phyloP scores from a whole-genome alignment of 73 alveolate species.

The Loxodes magnus region DNA sequence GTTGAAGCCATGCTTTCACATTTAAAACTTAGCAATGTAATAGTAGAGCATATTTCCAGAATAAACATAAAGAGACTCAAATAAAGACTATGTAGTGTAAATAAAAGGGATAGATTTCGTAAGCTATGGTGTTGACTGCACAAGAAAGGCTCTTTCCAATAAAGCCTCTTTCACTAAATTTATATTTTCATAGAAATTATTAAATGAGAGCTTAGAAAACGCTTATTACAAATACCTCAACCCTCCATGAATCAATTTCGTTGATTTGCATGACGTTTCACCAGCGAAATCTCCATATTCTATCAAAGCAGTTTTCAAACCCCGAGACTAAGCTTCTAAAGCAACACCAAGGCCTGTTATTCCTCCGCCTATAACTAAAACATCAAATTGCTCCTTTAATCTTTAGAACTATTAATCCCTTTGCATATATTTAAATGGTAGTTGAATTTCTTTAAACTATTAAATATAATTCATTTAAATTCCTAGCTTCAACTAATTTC shows the following conservation, averaged over 20 bases:
- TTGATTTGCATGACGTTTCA: slow-evolving; percentile 72
- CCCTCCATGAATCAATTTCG: slow-evolving; percentile 89
- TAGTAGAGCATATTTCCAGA: slow-evolving; percentile 62
- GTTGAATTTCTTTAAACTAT: too few relatives aligned
- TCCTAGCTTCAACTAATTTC: too few relatives aligned
- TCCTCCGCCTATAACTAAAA: slow-evolving; percentile 52
- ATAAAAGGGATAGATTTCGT: slow-evolving; percentile 49
- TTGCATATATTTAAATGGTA: too few relatives aligned
- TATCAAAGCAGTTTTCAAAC: slow-evolving; percentile 55
- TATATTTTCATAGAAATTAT: slow-evolving; percentile 44
- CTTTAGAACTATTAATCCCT: too few relatives aligned
- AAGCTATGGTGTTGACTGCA: slow-evolving; percentile 48
- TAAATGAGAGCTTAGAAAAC: slow-evolving; percentile 20
- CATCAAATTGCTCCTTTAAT: slow-evolving; percentile 20
- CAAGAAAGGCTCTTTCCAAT: slow-evolving; percentile 57
- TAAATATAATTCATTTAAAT: too few relatives aligned
- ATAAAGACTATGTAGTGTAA: slow-evolving; percentile 44
- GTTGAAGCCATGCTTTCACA: too few relatives aligned
- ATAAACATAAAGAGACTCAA: slow-evolving; percentile 45
- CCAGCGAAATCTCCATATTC: slow-evolving; percentile 72
- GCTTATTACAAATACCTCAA: slow-evolving; percentile 68
- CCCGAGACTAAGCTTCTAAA: slow-evolving; percentile 72
- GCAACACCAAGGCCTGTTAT: slow-evolving; percentile 85
- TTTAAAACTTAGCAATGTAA: slow-evolving; percentile 19
- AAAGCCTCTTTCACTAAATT: slow-evolving; percentile 59